phyloP scores from a whole-genome alignment of 441 rosid genomes.

The Gossypium schwendimanii region DNA sequence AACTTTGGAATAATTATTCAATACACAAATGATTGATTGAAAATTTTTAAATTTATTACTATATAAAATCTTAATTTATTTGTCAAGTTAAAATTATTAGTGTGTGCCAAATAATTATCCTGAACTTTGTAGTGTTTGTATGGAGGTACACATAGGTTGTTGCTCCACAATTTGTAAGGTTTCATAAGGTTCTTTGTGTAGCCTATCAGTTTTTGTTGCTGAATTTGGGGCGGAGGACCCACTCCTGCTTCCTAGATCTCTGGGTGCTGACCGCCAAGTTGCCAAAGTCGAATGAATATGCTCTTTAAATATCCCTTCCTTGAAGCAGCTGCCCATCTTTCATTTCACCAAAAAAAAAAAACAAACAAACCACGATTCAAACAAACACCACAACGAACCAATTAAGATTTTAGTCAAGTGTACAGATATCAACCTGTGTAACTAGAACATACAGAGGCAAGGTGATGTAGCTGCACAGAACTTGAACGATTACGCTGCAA shows the following conservation, averaged over 20 bases:
- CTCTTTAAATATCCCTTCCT: slow-evolving; percentile 34
- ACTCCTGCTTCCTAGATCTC: background rate
- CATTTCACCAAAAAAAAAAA: background rate
- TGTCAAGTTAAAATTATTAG: too few relatives aligned
- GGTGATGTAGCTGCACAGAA: slow-evolving; percentile 85
- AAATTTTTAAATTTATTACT: too few relatives aligned
- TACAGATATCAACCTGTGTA: slow-evolving; percentile 44
- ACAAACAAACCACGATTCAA: background rate
- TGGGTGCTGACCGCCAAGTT: slow-evolving; percentile 23
- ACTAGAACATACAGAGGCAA: slow-evolving; percentile 71
- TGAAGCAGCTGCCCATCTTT: slow-evolving; percentile 66
- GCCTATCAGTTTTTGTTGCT: background rate
- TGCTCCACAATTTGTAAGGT: background rate
- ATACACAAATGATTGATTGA: too few relatives aligned
- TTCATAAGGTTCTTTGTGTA: slow-evolving; percentile 10
- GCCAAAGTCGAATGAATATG: slow-evolving; percentile 15
- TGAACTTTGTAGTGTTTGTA: background rate
- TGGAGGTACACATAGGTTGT: background rate
- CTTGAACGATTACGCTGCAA: slow-evolving; percentile 64
- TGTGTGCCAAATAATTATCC: too few relatives aligned
- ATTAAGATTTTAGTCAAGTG: too few relatives aligned
- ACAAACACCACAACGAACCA: background rate
- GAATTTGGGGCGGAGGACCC: background rate
- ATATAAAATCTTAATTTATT: too few relatives aligned
- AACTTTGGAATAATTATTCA: too few relatives aligned